Conservation (phyloP, 768 basidiomycete species). For the Boletus edulis region DNA sequence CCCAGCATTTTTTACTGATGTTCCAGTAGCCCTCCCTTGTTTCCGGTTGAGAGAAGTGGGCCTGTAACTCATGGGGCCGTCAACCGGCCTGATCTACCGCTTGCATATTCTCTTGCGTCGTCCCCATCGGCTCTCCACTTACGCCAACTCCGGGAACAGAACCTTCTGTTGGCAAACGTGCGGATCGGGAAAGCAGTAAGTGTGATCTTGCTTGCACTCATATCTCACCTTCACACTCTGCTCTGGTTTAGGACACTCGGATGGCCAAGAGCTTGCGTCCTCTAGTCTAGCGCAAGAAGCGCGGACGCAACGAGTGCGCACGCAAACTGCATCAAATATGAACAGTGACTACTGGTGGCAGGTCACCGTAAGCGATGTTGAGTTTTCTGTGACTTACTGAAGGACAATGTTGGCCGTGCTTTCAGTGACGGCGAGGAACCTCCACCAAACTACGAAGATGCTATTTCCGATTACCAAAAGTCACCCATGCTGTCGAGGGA, state of each 20-base stretch:
- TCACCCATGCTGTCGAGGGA: neutral
- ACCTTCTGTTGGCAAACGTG: neutral
- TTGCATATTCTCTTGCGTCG: neutral
- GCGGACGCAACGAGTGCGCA: too few relatives aligned
- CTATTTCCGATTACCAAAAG: neutral
- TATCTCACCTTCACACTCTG: neutral
- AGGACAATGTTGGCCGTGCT: neutral
- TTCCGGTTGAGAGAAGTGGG: neutral
- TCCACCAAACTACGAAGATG: constrained; percentile 18
- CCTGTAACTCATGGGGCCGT: too few relatives aligned
- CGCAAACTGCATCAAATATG: too few relatives aligned
- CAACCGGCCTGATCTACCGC: neutral
- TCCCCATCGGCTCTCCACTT: neutral
- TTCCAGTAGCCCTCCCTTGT: neutral
- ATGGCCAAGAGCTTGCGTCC: neutral
- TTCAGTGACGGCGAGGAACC: constrained; percentile 1
- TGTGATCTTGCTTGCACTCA: neutral
- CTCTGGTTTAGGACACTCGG: neutral
- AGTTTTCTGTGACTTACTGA: neutral
- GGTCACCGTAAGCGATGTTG: too few relatives aligned
- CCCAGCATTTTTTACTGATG: neutral
- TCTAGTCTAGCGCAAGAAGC: neutral
- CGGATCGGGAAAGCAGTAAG: constrained; percentile 1
- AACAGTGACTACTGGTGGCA: too few relatives aligned
- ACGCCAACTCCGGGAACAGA: neutral